Conservation (phyloP, 2,329 filamentous ascomycete species). For the Penicillium sp. region DNA sequence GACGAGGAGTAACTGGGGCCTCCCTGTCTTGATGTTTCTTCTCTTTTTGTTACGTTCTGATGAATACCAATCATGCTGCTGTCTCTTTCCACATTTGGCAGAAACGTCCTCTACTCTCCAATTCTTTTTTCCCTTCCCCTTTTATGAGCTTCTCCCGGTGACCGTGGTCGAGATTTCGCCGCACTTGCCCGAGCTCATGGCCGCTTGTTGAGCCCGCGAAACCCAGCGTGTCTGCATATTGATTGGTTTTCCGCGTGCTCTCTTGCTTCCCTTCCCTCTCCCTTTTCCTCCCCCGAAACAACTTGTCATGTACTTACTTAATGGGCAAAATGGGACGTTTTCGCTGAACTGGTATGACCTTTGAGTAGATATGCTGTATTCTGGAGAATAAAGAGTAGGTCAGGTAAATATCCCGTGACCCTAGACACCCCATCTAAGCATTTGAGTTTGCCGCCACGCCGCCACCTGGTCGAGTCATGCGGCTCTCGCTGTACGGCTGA, state of each 20-base stretch:
- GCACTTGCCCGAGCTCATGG: neutral
- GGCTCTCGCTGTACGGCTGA: no score
- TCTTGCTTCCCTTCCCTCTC: constrained; percentile 5
- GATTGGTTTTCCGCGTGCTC: neutral
- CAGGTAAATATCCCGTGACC: neutral
- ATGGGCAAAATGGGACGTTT: constrained; percentile 33
- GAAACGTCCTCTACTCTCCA: constrained; percentile 5
- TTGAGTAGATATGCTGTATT: neutral
- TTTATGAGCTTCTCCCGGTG: neutral
- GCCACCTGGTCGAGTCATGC: no score
- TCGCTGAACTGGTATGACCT: constrained; percentile 15
- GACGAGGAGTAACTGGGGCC: constrained; percentile 50
- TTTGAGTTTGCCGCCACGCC: no score
- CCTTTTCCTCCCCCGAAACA: constrained; percentile 16
- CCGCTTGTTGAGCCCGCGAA: neutral
- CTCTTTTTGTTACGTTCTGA: constrained; percentile 28
- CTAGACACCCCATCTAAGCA: no score
- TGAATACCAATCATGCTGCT: constrained; percentile 33
- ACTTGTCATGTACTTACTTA: constrained; percentile 36
- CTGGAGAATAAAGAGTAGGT: neutral
- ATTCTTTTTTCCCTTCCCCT: neutral
- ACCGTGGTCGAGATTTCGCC: neutral
- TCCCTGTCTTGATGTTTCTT: constrained; percentile 8
- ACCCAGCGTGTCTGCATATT: neutral
- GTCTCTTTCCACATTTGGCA: constrained; percentile 19